Percentiles rank a stretch among this genome's conserved stretches.
Conservation (phyloP, 768 basidiomycete species). For the Lyophyllum shimeji region DNA sequence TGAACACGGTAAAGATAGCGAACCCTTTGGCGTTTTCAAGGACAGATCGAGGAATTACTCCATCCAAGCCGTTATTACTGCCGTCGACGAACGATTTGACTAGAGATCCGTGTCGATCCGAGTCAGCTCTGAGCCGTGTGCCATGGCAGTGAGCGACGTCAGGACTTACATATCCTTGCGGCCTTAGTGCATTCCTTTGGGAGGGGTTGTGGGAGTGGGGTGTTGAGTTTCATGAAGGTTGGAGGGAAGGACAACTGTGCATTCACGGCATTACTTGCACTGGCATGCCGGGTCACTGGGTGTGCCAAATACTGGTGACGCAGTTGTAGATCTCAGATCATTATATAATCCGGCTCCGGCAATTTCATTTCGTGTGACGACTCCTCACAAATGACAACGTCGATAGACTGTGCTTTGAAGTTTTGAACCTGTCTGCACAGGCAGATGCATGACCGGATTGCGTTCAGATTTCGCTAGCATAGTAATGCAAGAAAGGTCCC, state of each 20-base stretch:
- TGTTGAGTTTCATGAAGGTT: constrained; percentile 44
- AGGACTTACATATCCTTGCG: constrained; percentile 73
- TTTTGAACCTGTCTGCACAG: not conserved
- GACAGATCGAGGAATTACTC: constrained; percentile 53
- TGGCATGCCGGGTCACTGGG: not conserved
- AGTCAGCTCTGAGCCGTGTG: not conserved
- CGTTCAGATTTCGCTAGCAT: no score
- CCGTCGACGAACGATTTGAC: constrained; percentile 84
- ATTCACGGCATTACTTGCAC: not conserved
- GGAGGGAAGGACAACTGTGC: not conserved
- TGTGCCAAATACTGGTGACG: not conserved
- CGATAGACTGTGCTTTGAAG: not conserved
- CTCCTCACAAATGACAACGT: no score
- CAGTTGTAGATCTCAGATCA: not conserved
- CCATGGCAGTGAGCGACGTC: not conserved
- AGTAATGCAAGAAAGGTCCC: no score
- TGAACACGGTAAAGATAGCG: constrained; percentile 89
- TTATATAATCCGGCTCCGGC: not conserved
- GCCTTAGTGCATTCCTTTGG: constrained; percentile 88
- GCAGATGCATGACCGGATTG: no score
- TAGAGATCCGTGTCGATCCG: constrained; percentile 25
- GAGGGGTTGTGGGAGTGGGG: constrained; percentile 55
- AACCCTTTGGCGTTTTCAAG: constrained; percentile 65
- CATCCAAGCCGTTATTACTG: constrained; percentile 82
- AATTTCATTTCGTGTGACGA: not conserved